These are phyloP conservation scores for Zygosaccharomyces bisporus DNA, from an alignment of 805 yeast species.

Conservation along the genomic window DNA sequence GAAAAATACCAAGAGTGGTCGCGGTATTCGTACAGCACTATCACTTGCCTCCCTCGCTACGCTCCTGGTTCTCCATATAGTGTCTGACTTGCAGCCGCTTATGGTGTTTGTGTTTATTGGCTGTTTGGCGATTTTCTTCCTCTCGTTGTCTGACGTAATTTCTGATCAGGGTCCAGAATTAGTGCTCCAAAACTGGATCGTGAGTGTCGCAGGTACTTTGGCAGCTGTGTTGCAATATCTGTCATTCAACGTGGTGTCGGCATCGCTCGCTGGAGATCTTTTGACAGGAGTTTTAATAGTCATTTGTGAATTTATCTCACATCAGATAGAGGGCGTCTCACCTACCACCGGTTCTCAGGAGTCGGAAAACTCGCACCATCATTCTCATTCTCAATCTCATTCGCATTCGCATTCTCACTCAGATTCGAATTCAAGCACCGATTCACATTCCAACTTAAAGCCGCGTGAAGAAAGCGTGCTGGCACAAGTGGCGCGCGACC, in stretches of 20 bases:
- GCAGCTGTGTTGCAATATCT: constrained; percentile 36
- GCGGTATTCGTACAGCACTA: neutral
- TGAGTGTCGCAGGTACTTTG: constrained; percentile 30
- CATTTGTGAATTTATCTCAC: constrained; percentile 1
- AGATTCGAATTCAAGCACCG: neutral
- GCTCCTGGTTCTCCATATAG: constrained; percentile 7
- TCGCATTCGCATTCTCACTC: constrained; percentile 6
- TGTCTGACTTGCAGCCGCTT: constrained; percentile 20
- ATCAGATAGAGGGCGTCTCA: constrained; percentile 4
- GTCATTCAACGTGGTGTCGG: constrained; percentile 31
- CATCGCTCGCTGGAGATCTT: constrained; percentile 13
- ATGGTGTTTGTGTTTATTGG: constrained; percentile 35
- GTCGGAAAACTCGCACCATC: neutral
- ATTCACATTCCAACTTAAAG: neutral
- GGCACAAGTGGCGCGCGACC: constrained; percentile 42
- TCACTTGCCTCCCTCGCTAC: constrained; percentile 5
- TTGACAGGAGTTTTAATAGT: constrained; percentile 10
- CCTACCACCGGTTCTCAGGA: neutral
- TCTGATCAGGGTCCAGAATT: constrained; percentile 10
- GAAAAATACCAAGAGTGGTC: neutral
- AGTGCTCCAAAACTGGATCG: constrained; percentile 21
- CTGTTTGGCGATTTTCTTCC: constrained; percentile 26
- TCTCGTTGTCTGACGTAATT: constrained; percentile 27
- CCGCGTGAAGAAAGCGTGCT: constrained; percentile 17
- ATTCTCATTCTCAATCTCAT: constrained; percentile 11